Evolutionary conservation across 78 protist genomes (phyloP).

Genomic region (Emiliania huxleyi): DNA sequence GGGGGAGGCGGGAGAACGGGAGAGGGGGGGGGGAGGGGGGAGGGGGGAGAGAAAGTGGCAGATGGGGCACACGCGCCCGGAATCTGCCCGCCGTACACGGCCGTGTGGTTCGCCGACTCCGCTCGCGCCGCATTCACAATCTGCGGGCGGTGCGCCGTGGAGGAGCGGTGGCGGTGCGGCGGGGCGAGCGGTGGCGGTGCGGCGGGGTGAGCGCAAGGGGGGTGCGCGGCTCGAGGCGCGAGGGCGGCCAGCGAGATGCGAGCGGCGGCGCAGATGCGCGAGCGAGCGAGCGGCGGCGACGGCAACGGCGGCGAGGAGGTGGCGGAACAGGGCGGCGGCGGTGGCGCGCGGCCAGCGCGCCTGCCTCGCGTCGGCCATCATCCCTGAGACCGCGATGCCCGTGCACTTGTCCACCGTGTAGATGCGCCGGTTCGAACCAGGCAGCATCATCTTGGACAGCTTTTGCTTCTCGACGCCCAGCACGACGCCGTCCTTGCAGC

Average conservation of each 20-base stretch:
- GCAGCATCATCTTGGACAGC: slow-evolving; percentile 82
- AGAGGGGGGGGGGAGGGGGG: too few species aligned
- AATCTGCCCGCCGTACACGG: slow-evolving; percentile 68
- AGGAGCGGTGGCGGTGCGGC: too few species aligned
- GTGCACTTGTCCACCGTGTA: slow-evolving; percentile 75
- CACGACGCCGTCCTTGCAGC: slow-evolving; percentile 96
- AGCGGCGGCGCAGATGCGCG: background rate
- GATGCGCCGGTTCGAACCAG: slow-evolving; percentile 75
- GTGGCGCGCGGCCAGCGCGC: background rate
- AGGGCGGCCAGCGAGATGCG: slow-evolving; percentile 82
- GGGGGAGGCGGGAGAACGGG: too few species aligned
- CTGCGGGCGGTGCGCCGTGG: slow-evolving; percentile 63
- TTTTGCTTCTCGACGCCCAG: slow-evolving; percentile 94
- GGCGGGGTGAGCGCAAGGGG: too few species aligned
- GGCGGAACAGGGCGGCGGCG: too few species aligned
- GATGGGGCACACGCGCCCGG: too few species aligned
- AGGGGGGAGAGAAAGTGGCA: too few species aligned
- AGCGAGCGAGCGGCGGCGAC: background rate
- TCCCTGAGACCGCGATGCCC: slow-evolving; percentile 73
- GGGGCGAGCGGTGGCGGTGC: too few species aligned
- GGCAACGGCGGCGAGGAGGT: background rate
- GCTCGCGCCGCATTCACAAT: slow-evolving; percentile 78
- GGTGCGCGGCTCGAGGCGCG: too few species aligned
- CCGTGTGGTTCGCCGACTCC: slow-evolving; percentile 80
- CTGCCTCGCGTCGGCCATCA: background rate